Evolutionary conservation across 2,329 filamentous ascomycete genomes (phyloP), one percentile per base, ranked within the genome.

Genomic region (Aurifilum marmelostoma): DNA sequence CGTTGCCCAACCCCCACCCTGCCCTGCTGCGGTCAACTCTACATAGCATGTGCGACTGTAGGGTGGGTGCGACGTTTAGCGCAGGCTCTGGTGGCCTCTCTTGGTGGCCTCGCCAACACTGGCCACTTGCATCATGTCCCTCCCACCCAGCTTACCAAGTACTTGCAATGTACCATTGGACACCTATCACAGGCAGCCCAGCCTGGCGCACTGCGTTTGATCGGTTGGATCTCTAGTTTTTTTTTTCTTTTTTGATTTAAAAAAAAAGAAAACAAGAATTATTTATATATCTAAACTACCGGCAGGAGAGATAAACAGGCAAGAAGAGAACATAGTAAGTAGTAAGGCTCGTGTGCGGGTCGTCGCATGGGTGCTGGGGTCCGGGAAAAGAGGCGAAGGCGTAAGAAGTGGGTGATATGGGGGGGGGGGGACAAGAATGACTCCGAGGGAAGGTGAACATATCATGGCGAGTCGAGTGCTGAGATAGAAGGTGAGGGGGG

Each of bases 321-420:
- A 34, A 34, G 34, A 39, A 39, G 12, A 39, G 9, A 11, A 12
- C 37, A 39, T 12, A 39, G 37, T 12, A 39, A 11, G 37, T 12
- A 59, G 32, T n/a, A 29, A 59, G 56, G 56, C 56, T 37, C 18
- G 8, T 18, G 21, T 21, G 56, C 29, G n/a, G n/a, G n/a, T n/a
- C n/a, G 56, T 58, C 27, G 54, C 29, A 56, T 56, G 52, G 27
- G 52, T 56, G 18, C 56, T 37, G 56, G 56, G 56, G 56, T 59
- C 56, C 32, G 56, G 32, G 11, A 59, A 37, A 37, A 59, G 32
- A 59, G 21, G 56, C 32, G 29, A 37, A n/a, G 56, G 32, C 56
- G 56, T 59, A 37, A n/a, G 56, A 59, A 37, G 56, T 59, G 56
- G 56, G 32, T 37, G 52, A 29, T 3, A 32, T 56, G 52, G 27